Evolutionary conservation across 768 basidiomycete species (phyloP), one percentile per base, ranked within the genome.

Genomic region (Chalciporus chontae): DNA sequence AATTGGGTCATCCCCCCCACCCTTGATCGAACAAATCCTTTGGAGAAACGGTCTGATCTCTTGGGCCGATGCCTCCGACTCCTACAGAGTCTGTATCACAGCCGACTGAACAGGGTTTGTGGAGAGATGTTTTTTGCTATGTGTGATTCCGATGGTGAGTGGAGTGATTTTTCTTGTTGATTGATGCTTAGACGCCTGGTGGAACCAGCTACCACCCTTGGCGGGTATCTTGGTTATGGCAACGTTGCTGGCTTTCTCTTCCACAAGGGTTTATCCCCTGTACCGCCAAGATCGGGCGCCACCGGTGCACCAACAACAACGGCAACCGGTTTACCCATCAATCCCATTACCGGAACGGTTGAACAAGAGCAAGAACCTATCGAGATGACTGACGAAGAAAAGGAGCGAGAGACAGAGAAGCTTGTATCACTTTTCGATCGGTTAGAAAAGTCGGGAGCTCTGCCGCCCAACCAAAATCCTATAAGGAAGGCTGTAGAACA

Each of bases 161-260:
- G 13, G 9, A 40, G 41, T 19, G 5, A 15, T 21, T 9, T 48
- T 18, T 24, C 5, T 6, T 13, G n/a, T 18, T 9, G 42, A 7
- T 48, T 6, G 17, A 31, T 45, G 24, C 13, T 39, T 26, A 42
- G 52, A 40, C 53, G 10, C 36, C 4, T 13, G n/a, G 36, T 11
- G 21, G 19, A 17, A 18, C 42, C 61, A 84, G 92, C 88, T n/a
- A 73, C 78, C 5, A 79, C 75, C 0, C 72, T 98, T 14, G 80
- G 82, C n/a, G 77, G 82, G 4, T 79, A 87, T 39, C 78, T 96
- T 45, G 95, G 95, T 7, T 99, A 99, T 59, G 95, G 95, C 37
- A 94, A 94, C 64, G 92, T 94, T 37, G 92, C 94, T 0, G 96
- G 96, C 1, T 89, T 92, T 76, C 76, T 99, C 21, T 94, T 92